Base-by-base conservation (phyloP, 805 yeast species). In the Schwanniomyces pseudopolymorphus region DNA sequence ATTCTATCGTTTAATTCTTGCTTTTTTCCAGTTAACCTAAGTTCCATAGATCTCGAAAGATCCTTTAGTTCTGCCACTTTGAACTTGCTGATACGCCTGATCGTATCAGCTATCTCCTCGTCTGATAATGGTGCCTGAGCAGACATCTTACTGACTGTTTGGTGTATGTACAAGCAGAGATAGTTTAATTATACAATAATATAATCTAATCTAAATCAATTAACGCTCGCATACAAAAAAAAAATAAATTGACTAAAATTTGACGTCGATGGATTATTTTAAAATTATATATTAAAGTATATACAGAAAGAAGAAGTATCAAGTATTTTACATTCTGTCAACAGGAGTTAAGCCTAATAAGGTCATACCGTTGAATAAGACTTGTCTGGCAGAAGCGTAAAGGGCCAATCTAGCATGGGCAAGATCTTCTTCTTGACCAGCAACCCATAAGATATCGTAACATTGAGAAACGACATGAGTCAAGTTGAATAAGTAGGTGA, bases 271-370 rank as follows among this genome's bases (percentile, higher is more conserved):
- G 35, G 19, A 31, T 31, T 31, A 14, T 31, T 31, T 31, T 31
- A 31, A 14, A 14, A 31, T 16, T 31, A 7, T 14, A 31, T 31
- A 31, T 31, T 14, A 14, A 17, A 11, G 16, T n/a, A 4, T 31
- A 7, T 31, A 27, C 14, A 27, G 19, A 31, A 21, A 38, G 21
- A 13, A 35, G 20, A 22, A 14, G n/a, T 26, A 9, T 10, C 16
- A 19, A 13, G 20, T 36, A 20, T 20, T n/a, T 71, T 77, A 92
- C 98, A 92, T 92, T 81, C 98, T 85, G 60, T 92, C 96, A 51
- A 94, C 98, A n/a, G 99, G 98, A 39, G 97, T 90, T 64, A 94
- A 78, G 47, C 97, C 97, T 61, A 94, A 75, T 61, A 94, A 74
- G 39, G 75, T 74, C 90, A 94, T 84, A 75, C 97, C 99, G 62